phyloP scores from a whole-genome alignment of 805 yeast genomes.

The Suhomyces kilbournensis region DNA sequence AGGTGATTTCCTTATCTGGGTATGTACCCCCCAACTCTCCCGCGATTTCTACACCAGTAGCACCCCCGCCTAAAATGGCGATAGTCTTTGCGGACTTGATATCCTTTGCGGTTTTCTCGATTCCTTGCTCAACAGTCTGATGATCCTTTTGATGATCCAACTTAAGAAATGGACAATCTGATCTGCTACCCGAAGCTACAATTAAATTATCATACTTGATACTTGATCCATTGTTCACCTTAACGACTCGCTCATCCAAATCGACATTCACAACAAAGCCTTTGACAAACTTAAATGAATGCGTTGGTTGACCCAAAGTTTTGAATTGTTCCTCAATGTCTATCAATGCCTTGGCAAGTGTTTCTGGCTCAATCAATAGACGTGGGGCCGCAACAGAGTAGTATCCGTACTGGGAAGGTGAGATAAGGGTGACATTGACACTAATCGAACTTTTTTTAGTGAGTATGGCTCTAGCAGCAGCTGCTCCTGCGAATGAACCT shows the following conservation, averaged over 20 bases:
- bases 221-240: constrained; percentile 10
- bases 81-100: constrained; percentile 23
- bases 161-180: constrained; percentile 23
- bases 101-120: constrained; percentile 13
- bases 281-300: constrained; percentile 16
- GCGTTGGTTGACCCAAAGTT: constrained; percentile 12
- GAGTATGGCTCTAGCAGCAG: constrained; percentile 23
- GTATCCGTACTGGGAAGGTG: constrained; percentile 23
- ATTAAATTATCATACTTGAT: constrained; percentile 30
- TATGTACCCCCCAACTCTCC: constrained; percentile 31
- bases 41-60: constrained; percentile 37
- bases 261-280: constrained; percentile 26
- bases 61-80: constrained; percentile 36
- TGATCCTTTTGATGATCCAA: constrained; percentile 16
- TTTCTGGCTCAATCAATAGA: constrained; percentile 24
- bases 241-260: constrained; percentile 23
- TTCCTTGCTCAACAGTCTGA: constrained; percentile 11
- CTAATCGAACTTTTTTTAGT: constrained; percentile 3
- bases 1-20: constrained; percentile 19
- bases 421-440: constrained; percentile 22
- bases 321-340: constrained; percentile 17
- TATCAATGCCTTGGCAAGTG: constrained; percentile 14
- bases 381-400: constrained; percentile 31
- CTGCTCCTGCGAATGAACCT: constrained; percentile 33
- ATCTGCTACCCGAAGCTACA: constrained; percentile 32